These are phyloP conservation scores for Diaporthe helianthi DNA, from an alignment of 2,329 filamentous ascomycete genomes.

Conservation along the genomic window DNA sequence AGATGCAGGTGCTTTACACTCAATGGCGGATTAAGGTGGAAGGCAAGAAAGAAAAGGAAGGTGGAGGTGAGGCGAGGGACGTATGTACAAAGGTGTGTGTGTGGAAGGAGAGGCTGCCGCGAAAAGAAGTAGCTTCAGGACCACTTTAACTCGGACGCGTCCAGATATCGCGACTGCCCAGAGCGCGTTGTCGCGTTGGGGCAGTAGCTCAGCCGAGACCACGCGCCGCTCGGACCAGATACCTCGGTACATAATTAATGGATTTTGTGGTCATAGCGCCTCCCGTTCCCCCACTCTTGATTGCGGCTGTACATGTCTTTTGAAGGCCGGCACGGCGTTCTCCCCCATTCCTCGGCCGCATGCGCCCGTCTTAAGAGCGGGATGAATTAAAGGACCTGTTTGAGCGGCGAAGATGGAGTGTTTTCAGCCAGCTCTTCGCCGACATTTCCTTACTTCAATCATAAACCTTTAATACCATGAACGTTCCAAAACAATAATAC, in stretches of 20 bases:
- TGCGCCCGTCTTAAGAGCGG: slow-evolving; percentile 21
- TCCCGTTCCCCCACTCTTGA: neutral
- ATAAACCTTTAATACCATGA: neutral
- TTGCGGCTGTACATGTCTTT: neutral
- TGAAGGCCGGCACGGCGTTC: slow-evolving; percentile 22
- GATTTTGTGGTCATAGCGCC: slow-evolving; percentile 18
- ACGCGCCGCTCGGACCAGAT: slow-evolving; percentile 11
- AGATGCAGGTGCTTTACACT: neutral
- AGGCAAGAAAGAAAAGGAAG: slow-evolving; percentile 14
- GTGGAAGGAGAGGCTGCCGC: neutral
- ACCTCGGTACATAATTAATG: slow-evolving; percentile 6
- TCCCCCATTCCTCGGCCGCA: slow-evolving; percentile 27
- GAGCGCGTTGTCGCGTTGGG: slow-evolving; percentile 20
- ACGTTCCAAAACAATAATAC: neutral
- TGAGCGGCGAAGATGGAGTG: neutral
- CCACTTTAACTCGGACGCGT: slow-evolving; percentile 22
- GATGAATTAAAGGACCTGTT: neutral
- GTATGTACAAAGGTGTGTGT: neutral
- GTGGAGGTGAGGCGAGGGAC: neutral
- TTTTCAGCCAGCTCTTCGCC: neutral
- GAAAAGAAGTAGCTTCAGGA: slow-evolving; percentile 8
- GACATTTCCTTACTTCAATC: neutral
- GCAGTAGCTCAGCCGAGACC: neutral
- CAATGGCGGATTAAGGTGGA: slow-evolving; percentile 28
- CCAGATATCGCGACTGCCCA: slow-evolving; percentile 12